Conservation (phyloP, 1,284 basidiomycete species). For the Rhodotorula sp. region DNA sequence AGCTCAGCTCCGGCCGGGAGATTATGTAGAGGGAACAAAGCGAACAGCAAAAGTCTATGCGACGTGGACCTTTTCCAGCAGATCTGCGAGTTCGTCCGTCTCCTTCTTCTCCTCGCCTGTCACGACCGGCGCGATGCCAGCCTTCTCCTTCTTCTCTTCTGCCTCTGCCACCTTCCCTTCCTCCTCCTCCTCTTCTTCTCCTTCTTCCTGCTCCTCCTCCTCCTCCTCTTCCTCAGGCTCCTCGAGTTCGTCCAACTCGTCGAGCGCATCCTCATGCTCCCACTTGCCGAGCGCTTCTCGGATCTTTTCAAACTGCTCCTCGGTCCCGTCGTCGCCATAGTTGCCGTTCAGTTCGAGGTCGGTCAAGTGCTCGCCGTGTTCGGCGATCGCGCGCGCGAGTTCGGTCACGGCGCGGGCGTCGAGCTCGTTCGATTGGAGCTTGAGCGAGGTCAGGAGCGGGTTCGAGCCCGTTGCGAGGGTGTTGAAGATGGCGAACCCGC, state of each 20-base stretch:
- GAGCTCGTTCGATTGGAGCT: conserved; percentile 87
- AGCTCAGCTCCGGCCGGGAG: neutral
- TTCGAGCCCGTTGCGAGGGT: conserved; percentile 64
- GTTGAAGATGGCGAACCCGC: conserved; percentile 64
- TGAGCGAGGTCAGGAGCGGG: conserved; percentile 68
- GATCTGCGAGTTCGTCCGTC: conserved; percentile 8
- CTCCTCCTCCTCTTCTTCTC: conserved; percentile 1
- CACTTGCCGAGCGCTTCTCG: conserved; percentile 66
- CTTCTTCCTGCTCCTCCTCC: conserved; percentile 1
- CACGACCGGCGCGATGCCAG: neutral
- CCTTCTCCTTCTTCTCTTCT: neutral
- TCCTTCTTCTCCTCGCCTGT: conserved; percentile 21
- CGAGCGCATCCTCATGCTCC: conserved; percentile 57
- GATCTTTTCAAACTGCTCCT: conserved; percentile 68
- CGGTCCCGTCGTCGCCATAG: conserved; percentile 71
- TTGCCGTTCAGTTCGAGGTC: conserved; percentile 84
- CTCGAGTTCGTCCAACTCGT: conserved; percentile 23
- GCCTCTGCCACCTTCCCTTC: neutral
- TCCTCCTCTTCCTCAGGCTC: conserved; percentile 14
- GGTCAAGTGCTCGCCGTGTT: conserved; percentile 61
- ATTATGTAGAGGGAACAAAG: neutral
- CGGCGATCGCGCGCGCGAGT: conserved; percentile 65
- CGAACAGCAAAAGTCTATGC: neutral
- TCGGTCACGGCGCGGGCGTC: conserved; percentile 67
- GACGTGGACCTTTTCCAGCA: conserved; percentile 13